Evolutionary conservation across 306 rosid species (phyloP).

Genomic region (Cucurbita maxima): DNA sequence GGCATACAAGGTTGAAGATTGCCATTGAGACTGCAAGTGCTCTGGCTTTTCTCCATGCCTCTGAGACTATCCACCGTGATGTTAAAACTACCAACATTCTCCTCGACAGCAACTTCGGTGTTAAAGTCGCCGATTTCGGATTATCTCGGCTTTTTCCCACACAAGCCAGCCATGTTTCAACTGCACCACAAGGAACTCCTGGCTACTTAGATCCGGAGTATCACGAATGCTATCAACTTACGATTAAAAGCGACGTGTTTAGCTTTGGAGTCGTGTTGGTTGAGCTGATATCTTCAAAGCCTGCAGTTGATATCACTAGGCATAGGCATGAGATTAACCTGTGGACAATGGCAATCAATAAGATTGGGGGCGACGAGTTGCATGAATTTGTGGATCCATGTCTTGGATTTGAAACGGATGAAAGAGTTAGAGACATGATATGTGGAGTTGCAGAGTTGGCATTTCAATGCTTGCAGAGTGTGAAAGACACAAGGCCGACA

Average conservation of each 20-base stretch:
- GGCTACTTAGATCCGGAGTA: slow-evolving; percentile 90
- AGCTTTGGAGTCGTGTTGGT: slow-evolving; percentile 80
- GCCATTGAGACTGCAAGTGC: slow-evolving; percentile 74
- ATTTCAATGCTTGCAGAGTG: slow-evolving; percentile 56
- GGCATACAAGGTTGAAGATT: slow-evolving; percentile 49
- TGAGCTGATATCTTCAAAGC: slow-evolving; percentile 70
- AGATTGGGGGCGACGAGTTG: slow-evolving; percentile 45
- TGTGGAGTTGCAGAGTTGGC: slow-evolving; percentile 69
- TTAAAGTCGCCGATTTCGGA: slow-evolving; percentile 87
- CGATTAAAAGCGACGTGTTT: slow-evolving; percentile 63
- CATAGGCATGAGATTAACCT: slow-evolving; percentile 69
- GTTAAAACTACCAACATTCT: slow-evolving; percentile 78
- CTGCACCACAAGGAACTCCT: slow-evolving; percentile 93
- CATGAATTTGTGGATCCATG: slow-evolving; percentile 48
- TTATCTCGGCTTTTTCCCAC: slow-evolving; percentile 68
- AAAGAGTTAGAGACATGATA: slow-evolving; percentile 33
- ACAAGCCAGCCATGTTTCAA: slow-evolving; percentile 50
- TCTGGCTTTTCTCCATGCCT: slow-evolving; percentile 61
- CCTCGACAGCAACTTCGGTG: slow-evolving; percentile 38
- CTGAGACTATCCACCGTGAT: slow-evolving; percentile 66
- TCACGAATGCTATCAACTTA: slow-evolving; percentile 62
- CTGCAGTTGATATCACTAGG: slow-evolving; percentile 74
- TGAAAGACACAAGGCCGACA: slow-evolving; percentile 52
- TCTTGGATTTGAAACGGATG: slow-evolving; percentile 54
- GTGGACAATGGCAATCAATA: slow-evolving; percentile 61